Conservation (phyloP, 2,329 filamentous ascomycete species). For the Coniochaeta sp. region DNA sequence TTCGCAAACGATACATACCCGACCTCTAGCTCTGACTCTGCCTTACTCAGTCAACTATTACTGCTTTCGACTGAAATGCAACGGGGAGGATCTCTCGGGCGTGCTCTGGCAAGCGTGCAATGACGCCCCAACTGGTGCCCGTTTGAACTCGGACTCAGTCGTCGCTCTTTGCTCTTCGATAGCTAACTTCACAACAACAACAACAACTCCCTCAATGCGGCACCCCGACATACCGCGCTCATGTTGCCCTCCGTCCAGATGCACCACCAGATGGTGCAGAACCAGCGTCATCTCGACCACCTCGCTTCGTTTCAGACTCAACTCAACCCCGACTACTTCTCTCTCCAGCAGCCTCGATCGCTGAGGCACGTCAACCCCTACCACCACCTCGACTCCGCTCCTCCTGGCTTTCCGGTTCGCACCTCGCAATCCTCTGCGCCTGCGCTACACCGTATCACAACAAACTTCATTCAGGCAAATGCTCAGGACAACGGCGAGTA, state of each 20-base stretch:
- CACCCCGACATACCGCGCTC: not conserved
- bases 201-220: not conserved
- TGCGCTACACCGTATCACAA: slow-evolving; percentile 20
- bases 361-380: slow-evolving; percentile 11
- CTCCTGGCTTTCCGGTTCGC: slow-evolving; percentile 28
- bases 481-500: slow-evolving; percentile 51
- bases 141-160: not conserved
- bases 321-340: slow-evolving; percentile 19
- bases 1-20: not conserved
- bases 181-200: not conserved
- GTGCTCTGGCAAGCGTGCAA: slow-evolving; percentile 1
- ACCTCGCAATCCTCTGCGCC: slow-evolving; percentile 23
- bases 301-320: slow-evolving; percentile 21
- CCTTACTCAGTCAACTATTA: no score
- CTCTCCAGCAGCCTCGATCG: slow-evolving; percentile 14
- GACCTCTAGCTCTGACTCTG: not conserved
- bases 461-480: slow-evolving; percentile 15
- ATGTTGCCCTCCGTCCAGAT: slow-evolving; percentile 47
- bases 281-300: slow-evolving; percentile 31
- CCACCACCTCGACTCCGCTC: slow-evolving; percentile 14
- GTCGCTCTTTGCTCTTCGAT: not conserved
- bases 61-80: not conserved
- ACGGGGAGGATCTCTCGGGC: not conserved
- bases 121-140: not conserved
- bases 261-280: slow-evolving; percentile 41